These are phyloP conservation scores for Skeletonema potamos DNA, from an alignment of 108 stramenopile genomes.

Conservation along the genomic window DNA sequence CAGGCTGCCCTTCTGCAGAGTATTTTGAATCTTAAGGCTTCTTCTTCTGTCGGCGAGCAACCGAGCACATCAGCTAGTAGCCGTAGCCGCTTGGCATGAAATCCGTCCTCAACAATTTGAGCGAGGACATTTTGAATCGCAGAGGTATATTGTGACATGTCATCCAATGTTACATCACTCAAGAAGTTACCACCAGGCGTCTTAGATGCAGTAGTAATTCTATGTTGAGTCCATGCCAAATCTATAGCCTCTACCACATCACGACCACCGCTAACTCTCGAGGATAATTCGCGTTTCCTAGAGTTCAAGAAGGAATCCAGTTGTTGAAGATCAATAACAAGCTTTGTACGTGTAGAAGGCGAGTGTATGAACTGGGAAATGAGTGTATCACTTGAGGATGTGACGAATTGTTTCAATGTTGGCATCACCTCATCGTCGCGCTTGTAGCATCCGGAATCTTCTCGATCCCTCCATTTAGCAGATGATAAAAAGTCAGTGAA, in stretches of 20 bases:
- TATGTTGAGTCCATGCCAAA: conserved; percentile 25
- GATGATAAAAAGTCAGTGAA: conserved; percentile 20
- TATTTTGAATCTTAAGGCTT: background rate
- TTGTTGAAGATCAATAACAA: conserved; percentile 23
- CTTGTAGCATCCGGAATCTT: background rate
- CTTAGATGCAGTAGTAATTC: background rate
- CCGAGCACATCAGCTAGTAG: conserved; percentile 27
- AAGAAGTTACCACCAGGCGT: background rate
- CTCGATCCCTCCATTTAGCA: conserved; percentile 1
- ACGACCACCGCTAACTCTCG: conserved; percentile 6
- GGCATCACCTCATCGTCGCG: background rate
- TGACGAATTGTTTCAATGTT: conserved; percentile 5
- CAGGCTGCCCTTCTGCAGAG: conserved; percentile 10
- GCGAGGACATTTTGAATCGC: background rate
- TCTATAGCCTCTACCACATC: conserved; percentile 17
- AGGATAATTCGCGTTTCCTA: conserved; percentile 11
- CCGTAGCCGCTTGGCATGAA: conserved; percentile 13
- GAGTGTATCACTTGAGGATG: conserved; percentile 1
- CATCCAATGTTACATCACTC: background rate
- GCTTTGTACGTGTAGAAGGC: conserved; percentile 1
- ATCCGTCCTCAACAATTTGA: conserved; percentile 28
- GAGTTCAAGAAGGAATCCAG: conserved; percentile 21
- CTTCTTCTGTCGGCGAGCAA: background rate
- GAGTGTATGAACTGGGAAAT: conserved; percentile 16
- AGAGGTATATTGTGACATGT: conserved; percentile 1